Base-by-base conservation (phyloP, 2,329 filamentous ascomycete species). In the Epichloe gansuensis region DNA sequence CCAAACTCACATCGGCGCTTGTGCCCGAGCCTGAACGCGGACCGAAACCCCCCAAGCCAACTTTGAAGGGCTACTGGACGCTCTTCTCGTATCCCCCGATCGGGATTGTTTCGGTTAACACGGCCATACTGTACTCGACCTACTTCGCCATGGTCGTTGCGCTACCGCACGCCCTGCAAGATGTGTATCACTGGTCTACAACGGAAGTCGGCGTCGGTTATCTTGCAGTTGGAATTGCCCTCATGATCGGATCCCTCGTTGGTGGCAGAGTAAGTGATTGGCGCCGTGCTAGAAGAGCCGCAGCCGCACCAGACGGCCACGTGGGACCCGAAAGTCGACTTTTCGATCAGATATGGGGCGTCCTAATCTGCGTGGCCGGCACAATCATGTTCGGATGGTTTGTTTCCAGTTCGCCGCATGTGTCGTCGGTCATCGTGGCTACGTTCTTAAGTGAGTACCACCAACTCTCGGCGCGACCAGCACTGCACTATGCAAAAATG, bases 371-470 rank as follows among this genome's bases (percentile, higher is more conserved):
- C 11, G 63, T 65, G 1, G 63, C 59, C 0, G 70, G 69, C 0
- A 65, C 67, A 13, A 52, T 64, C 38, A 67, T 71, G 65, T 72
- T 65, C 54, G 70, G 70, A 21, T 73, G 69, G 68, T 69, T 67
- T 42, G 61, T 65, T 7, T 52, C 61, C 45, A 51, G 58, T 27
- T 53, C 52, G 3, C 50, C 64, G 0, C 66, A 68, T 54, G 60
- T 63, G 34, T 55, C 63, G 25, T 54, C 62, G 6, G 53, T 60
- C 44, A 51, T 69, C 12, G 47, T 62, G 15, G 61, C 64, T 8
- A 62, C 63, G 1, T 63, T 64, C 15, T 39, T 67, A 7, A 59
- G 63, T 62, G 53, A 55, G 59, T 57, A n/a, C 15, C 21, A 9
- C 31, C n/a, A 6, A 21, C n/a, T 35, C 34, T 2, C 31, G 25